These are phyloP conservation scores for Cornus controversa DNA, from an alignment of 148 eudicot species.

Conservation along the genomic window DNA sequence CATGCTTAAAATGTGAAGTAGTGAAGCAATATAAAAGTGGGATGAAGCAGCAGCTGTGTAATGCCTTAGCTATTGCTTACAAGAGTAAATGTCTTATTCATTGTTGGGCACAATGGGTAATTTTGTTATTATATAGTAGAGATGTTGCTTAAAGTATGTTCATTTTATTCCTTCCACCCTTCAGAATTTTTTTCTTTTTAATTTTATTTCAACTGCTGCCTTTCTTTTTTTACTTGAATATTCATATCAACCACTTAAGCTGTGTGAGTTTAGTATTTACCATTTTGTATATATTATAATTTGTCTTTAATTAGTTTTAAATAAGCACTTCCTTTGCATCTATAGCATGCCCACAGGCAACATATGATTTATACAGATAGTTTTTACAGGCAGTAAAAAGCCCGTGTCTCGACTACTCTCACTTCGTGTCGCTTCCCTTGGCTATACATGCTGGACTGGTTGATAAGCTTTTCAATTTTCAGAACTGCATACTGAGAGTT, in stretches of 20 bases:
- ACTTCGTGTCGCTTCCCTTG: conserved; percentile 89
- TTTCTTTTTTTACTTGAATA: background rate
- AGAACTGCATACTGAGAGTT: conserved; percentile 54
- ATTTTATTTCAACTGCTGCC: background rate
- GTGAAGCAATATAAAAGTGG: background rate
- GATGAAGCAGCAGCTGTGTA: background rate
- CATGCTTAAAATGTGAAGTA: background rate
- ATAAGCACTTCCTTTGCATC: background rate
- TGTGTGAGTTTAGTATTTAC: background rate
- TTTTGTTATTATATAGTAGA: too few species aligned
- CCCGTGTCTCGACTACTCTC: conserved; percentile 69
- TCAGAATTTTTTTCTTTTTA: background rate
- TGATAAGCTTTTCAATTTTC: conserved; percentile 74
- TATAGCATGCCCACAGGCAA: background rate
- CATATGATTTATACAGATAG: conserved; percentile 13
- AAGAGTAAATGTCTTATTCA: background rate
- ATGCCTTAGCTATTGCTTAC: background rate
- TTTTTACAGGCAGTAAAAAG: conserved; percentile 64
- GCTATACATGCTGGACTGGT: conserved; percentile 78
- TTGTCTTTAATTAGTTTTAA: background rate
- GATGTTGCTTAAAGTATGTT: background rate
- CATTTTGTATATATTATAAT: background rate
- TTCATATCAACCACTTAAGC: background rate
- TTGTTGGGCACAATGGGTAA: background rate
- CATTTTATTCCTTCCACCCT: background rate